phyloP scores from a whole-genome alignment of 75 land plant species.

The Sequoiadendron giganteum region DNA sequence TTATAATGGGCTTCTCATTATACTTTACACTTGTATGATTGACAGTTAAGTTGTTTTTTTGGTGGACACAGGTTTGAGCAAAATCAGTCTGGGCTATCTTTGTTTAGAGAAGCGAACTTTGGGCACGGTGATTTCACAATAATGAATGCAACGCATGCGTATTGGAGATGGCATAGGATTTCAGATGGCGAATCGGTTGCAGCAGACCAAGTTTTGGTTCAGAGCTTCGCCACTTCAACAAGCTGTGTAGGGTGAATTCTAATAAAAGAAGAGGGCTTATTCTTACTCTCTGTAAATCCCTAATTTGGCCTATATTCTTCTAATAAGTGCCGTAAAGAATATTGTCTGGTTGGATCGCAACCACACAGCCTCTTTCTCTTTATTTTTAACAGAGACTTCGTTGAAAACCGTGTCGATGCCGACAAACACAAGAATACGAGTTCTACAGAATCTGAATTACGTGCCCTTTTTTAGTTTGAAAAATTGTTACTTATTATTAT shows the following conservation, averaged over 20 bases:
- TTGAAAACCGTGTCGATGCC: too few relatives aligned
- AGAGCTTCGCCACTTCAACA: background rate
- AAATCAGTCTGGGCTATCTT: constrained; percentile 15
- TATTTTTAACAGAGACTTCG: too few relatives aligned
- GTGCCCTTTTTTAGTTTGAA: too few relatives aligned
- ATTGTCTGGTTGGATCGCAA: too few relatives aligned
- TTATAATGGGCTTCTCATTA: background rate
- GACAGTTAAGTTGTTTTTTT: background rate
- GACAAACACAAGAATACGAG: too few relatives aligned
- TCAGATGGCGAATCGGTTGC: constrained; percentile 19
- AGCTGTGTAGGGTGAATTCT: background rate
- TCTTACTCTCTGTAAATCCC: too few relatives aligned
- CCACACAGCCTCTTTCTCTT: too few relatives aligned
- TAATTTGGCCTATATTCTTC: too few relatives aligned
- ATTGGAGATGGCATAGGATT: constrained; percentile 31
- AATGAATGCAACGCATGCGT: constrained; percentile 27
- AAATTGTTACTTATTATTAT: too few relatives aligned
- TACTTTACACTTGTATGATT: background rate
- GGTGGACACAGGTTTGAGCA: background rate
- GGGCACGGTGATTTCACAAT: constrained; percentile 21
- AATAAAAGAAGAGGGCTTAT: too few relatives aligned
- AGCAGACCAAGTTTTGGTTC: constrained; percentile 21
- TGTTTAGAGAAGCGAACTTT: constrained; percentile 24
- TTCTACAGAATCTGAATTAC: too few relatives aligned
- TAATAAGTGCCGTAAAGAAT: too few relatives aligned